These are phyloP conservation scores for Parachaetomium inaequale DNA, from an alignment of 495 filamentous ascomycete genomes.

Conservation along the genomic window DNA sequence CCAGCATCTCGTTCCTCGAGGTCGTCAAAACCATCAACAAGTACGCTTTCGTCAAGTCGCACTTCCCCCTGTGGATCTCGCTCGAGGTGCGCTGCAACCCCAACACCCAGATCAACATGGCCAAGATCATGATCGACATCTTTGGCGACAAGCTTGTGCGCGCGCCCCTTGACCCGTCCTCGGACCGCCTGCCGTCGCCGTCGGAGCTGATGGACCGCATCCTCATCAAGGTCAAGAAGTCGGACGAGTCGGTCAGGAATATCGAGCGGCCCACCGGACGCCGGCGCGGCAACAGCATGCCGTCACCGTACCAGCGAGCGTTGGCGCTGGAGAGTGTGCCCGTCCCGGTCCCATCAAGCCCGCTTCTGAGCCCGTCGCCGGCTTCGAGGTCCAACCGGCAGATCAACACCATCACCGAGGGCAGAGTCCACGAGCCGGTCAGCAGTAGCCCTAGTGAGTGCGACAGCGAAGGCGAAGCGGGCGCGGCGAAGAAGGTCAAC, in stretches of 20 bases:
- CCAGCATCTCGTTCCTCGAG: slow-evolving; percentile 77
- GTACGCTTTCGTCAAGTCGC: slow-evolving; percentile 79
- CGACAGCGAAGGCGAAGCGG: slow-evolving; percentile 54
- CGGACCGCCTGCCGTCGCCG: slow-evolving; percentile 70
- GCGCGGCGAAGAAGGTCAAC: slow-evolving; percentile 57
- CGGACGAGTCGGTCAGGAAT: slow-evolving; percentile 40
- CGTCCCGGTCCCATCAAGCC: slow-evolving; percentile 55
- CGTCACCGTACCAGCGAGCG: slow-evolving; percentile 67
- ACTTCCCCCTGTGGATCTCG: slow-evolving; percentile 86
- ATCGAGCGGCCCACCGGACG: slow-evolving; percentile 44
- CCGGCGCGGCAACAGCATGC: slow-evolving; percentile 71
- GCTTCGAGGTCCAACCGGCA: slow-evolving; percentile 35
- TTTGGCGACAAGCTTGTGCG: slow-evolving; percentile 75
- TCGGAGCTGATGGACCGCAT: slow-evolving; percentile 79
- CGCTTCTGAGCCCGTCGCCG: slow-evolving; percentile 43
- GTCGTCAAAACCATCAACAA: slow-evolving; percentile 89
- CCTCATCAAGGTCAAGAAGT: slow-evolving; percentile 87
- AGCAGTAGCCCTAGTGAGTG: slow-evolving; percentile 57
- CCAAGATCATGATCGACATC: slow-evolving; percentile 78
- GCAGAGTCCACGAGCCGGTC: slow-evolving; percentile 46
- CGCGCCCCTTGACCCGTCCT: slow-evolving; percentile 64
- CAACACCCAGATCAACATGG: slow-evolving; percentile 83
- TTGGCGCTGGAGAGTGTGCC: slow-evolving; percentile 50
- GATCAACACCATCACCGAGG: slow-evolving; percentile 49
- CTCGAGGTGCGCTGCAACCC: slow-evolving; percentile 90